Conservation (phyloP, 1,284 basidiomycete genomes). For the Mrakiaceae sp. region DNA sequence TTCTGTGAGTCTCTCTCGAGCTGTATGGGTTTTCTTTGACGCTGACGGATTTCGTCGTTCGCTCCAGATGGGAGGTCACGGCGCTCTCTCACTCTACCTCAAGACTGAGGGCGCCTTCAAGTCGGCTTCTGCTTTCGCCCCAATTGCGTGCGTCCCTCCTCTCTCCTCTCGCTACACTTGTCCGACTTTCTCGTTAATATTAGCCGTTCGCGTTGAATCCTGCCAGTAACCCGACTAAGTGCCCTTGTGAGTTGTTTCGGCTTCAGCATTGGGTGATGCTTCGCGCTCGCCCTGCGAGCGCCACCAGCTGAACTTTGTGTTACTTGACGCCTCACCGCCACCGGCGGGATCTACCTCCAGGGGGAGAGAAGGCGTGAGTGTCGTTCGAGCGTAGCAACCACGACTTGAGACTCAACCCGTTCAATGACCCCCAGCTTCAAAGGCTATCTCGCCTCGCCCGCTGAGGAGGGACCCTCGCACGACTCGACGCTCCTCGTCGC, state of each 20-base stretch:
- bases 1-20: too few relatives aligned
- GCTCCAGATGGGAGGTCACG: constrained; percentile 75
- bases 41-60: constrained; percentile 38
- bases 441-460: constrained; percentile 54
- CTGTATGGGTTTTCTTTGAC: too few relatives aligned
- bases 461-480: constrained; percentile 65
- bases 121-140: constrained; percentile 87
- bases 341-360: too few relatives aligned
- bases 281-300: too few relatives aligned
- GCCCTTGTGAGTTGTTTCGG: constrained; percentile 45
- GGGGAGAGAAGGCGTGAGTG: too few relatives aligned
- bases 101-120: constrained; percentile 51
- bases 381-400: too few relatives aligned
- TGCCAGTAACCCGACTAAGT: constrained; percentile 61
- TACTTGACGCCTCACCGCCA: too few relatives aligned
- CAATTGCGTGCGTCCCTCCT: constrained; percentile 46
- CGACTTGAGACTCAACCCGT: too few relatives aligned
- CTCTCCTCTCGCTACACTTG: not conserved
- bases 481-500: constrained; percentile 78
- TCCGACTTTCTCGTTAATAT: not conserved
- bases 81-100: constrained; percentile 84
- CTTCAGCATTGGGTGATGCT: too few relatives aligned
- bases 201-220: not conserved
- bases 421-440: constrained; percentile 39
- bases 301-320: too few relatives aligned